Evolutionary conservation across 164 flowering plant species (phyloP), one percentile per base, ranked within the genome.

Genomic region (Liquidambar formosana): DNA sequence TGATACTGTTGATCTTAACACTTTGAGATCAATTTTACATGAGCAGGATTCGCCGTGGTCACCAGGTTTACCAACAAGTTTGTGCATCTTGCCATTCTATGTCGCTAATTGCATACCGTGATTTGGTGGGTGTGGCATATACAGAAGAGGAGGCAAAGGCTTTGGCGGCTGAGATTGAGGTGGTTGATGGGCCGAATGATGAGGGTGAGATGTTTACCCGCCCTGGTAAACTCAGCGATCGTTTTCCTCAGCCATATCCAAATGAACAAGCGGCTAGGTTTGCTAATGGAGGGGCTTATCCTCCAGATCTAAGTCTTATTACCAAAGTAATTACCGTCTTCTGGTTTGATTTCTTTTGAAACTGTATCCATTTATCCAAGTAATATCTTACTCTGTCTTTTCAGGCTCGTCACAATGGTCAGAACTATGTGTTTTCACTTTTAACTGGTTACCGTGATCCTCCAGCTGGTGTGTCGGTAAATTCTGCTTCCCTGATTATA

Each of bases 321-420:
- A 91, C 97, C 47, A 91, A 91, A 81, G 94, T 89, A 76, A 63
- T 47, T 57, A 8, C 49, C 33, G 19, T 60, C 38, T 71, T 72
- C 16, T 26, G 6, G 44, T 26, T 57, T 47, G 10, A 16, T 57
- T 18, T 16, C 26, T 11, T 22, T 41, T 46, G 19, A 28, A 25
- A 11, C 48, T 1, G 2, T 46, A 26, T 63, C 28, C 52, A 18
- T 22, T n/a, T 59, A n/a, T 21, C 18, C 27, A 8, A 15, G 26
- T 8, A 45, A 8, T 48, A 15, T 67, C 61, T 27, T 5, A 67
- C 27, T 64, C 8, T 63, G 43, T 47, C 18, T 38, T 81, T 75
- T 76, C 87, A 89, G 94, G 97, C 97, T 73, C 94, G 97, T 60
- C 97, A 92, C 81, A 87, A 89, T 82, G 94, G 94, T 64, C 97